Evolutionary conservation across 352 stramenopile genomes (phyloP), one percentile per base, ranked within the genome.

Genomic region (Phytopythium cucurbitacearum): DNA sequence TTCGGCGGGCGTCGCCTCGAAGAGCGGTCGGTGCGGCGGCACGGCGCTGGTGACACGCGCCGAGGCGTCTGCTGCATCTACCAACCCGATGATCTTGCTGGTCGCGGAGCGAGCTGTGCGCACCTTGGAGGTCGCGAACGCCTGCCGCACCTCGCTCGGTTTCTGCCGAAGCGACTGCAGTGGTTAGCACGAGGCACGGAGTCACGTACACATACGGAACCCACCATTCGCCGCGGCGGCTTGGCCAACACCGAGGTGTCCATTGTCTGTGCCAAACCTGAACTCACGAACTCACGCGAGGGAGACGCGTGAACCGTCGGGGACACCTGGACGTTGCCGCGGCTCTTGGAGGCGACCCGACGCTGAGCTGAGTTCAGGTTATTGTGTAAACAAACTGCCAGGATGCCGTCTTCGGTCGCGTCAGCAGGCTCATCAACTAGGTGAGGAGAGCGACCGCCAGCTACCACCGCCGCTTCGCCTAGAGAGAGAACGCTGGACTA

Each of bases 1-100:
- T 39, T 89, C 73, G 0, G 71, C 63, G 0, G 93, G 91, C 35
- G 64, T 75, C 7, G 91, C 73, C 47, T 97, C 79, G 48, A 97
- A 97, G 40, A 97, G 62, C 33, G 91, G 89, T 47, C 84, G 73
- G 48, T 96, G 84, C 38, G 96, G 50, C 0, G 87, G 83, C 28
- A 97, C 90, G 8, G 57, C 42, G 62, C 74, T 91, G 9, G 77
- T 72, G 7, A 85, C 59, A 48, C 65, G 72, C 10, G 62, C 38
- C 0, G 81, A 87, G 70, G 95, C 75, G 57, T 96, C 85, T 51
- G 77, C 73, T 6, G 76, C 64, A 48, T 90, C 87, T 36, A 89
- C 67, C 43, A 90, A 85, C 28, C 78, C 77, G 40, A 92, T 44
- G 51, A 90, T 80, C 35, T 56, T 64, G 43, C 53, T 69, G 32